phyloP scores from a whole-genome alignment of 2,329 filamentous ascomycete species.

The Neofusicoccum umdonicola region DNA sequence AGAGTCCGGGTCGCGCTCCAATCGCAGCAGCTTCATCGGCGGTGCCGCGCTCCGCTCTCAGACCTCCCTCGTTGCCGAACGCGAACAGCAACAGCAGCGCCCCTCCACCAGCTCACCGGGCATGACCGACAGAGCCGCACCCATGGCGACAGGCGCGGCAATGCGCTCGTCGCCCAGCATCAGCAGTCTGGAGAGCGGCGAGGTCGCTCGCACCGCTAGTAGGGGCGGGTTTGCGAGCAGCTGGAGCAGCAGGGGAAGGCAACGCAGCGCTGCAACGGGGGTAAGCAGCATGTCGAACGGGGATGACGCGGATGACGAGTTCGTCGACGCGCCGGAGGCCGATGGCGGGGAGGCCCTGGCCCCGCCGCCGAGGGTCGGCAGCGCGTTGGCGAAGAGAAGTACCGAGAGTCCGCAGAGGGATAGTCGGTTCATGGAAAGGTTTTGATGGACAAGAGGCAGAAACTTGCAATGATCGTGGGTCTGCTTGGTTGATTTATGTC shows the following conservation, averaged over 20 bases:
- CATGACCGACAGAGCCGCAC: not conserved
- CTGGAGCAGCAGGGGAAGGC: not conserved
- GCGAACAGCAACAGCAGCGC: not conserved
- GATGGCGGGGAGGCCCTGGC: not conserved
- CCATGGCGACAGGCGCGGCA: not conserved
- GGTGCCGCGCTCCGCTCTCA: conserved; percentile 6
- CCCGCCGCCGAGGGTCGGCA: not conserved
- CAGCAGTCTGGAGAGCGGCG: conserved; percentile 6
- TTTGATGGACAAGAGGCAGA: not conserved
- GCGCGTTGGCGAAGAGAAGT: not conserved
- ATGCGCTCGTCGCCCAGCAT: conserved; percentile 2
- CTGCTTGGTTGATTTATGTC: no score
- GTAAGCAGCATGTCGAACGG: conserved; percentile 23
- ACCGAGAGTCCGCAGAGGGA: conserved; percentile 6
- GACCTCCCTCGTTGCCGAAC: not conserved
- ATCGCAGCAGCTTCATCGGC: conserved; percentile 10
- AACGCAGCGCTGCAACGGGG: not conserved
- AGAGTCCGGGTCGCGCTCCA: conserved; percentile 10
- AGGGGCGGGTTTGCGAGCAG: not conserved
- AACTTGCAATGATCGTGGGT: no score
- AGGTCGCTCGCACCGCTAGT: not conserved
- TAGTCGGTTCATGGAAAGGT: conserved; percentile 10
- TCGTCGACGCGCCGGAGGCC: conserved; percentile 51
- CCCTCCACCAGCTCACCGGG: not conserved
- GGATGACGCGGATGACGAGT: conserved; percentile 41